Conservation (phyloP, 129 eudicot species). For the Lactuca saligna region DNA sequence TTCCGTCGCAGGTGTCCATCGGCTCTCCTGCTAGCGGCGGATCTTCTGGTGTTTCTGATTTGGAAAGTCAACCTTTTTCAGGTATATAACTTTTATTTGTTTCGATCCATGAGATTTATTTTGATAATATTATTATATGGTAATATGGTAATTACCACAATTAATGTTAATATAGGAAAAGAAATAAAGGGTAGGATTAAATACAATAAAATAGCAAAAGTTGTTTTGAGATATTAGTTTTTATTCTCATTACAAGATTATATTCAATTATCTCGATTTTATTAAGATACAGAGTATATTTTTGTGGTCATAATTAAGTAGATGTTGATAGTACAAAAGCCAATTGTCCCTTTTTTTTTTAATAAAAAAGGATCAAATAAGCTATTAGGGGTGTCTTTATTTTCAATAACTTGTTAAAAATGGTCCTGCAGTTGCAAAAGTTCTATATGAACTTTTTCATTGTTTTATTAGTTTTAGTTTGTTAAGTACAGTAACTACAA, state of each 20-base stretch:
- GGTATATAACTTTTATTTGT: slow-evolving; percentile 29
- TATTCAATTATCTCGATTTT: background rate
- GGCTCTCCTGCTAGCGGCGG: slow-evolving; percentile 49
- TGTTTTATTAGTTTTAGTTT: too few relatives aligned
- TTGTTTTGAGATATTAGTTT: too few relatives aligned
- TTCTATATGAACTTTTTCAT: too few relatives aligned
- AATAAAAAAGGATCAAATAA: background rate
- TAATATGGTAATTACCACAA: background rate
- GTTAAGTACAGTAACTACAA: too few relatives aligned
- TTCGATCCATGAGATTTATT: background rate
- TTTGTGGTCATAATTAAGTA: background rate
- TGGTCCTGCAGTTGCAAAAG: too few relatives aligned
- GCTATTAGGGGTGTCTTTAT: background rate
- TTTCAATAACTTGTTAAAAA: too few relatives aligned
- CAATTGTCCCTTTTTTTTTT: too few relatives aligned
- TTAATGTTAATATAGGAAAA: background rate
- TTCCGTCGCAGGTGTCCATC: slow-evolving; percentile 30
- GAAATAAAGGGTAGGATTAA: too few relatives aligned
- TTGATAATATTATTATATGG: too few relatives aligned
- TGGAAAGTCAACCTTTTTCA: slow-evolving; percentile 36
- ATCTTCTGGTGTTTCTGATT: slow-evolving; percentile 50
- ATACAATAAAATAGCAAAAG: too few relatives aligned
- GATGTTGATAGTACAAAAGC: background rate
- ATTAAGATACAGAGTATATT: too few relatives aligned
- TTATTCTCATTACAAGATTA: background rate